Percentiles rank a stretch among this genome's conserved stretches.
phyloP scores from a whole-genome alignment of 23 red algal genomes.

The Pyropia yezoensis region DNA sequence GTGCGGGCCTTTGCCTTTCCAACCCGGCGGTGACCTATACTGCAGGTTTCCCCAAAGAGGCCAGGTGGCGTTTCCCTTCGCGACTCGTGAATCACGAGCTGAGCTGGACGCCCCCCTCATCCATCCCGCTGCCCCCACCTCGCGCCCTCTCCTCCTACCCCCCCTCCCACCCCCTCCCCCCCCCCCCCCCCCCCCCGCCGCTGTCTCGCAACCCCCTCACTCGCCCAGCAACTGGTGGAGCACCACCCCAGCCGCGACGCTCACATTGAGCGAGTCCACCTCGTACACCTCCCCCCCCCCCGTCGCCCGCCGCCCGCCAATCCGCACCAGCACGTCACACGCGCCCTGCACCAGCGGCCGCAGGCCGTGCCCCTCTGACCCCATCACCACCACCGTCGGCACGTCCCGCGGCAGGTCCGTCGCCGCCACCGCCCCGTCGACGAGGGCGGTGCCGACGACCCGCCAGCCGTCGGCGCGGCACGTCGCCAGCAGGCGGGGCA shows the following conservation, averaged over 20 bases:
- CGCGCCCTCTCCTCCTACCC: no score
- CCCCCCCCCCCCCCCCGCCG: no score
- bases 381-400: constrained; percentile 81
- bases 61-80: no score
- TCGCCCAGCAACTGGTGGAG: constrained; percentile 57
- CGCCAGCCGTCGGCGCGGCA: constrained; percentile 56
- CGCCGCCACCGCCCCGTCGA: constrained; percentile 9
- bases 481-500: constrained; percentile 52
- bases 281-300: neutral
- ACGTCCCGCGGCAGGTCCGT: constrained; percentile 2
- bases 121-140: no score
- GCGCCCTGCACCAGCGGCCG: constrained; percentile 52
- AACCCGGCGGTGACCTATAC: no score
- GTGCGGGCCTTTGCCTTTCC: no score
- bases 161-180: no score
- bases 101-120: no score
- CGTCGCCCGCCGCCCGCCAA: constrained; percentile 14
- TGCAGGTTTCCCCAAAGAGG: no score
- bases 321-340: constrained; percentile 56
- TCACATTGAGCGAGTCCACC: constrained; percentile 92
- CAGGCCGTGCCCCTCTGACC: constrained; percentile 86
- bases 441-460: constrained; percentile 47
- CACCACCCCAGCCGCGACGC: constrained; percentile 74
- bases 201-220: neutral
- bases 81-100: no score